These are phyloP conservation scores for Ascochyta lentis DNA, from an alignment of 2,329 filamentous ascomycete species.

Conservation along the genomic window DNA sequence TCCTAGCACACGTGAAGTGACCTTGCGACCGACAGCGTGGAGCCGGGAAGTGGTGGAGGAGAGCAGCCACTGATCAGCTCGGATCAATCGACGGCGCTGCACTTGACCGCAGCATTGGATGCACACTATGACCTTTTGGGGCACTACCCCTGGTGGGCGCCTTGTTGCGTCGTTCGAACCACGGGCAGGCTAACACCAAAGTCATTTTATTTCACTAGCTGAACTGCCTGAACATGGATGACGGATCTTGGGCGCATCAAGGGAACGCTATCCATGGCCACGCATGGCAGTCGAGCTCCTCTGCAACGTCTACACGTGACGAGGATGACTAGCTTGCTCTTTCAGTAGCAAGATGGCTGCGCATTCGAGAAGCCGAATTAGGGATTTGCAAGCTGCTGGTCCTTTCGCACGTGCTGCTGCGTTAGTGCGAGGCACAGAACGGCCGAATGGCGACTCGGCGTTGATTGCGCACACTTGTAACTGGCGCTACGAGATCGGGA, in stretches of 20 bases:
- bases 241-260: not conserved
- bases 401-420: conserved; percentile 9
- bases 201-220: not conserved
- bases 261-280: not conserved
- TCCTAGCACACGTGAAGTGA: conserved; percentile 27
- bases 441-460: not conserved
- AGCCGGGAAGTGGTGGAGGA: conserved; percentile 34
- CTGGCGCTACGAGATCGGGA: conserved; percentile 1
- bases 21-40: conserved; percentile 38
- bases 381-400: not conserved
- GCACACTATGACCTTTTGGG: conserved; percentile 33
- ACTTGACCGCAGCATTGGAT: conserved; percentile 38
- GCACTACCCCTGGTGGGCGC: conserved; percentile 17
- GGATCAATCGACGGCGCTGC: conserved; percentile 31
- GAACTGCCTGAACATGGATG: not conserved
- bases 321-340: too few relatives aligned
- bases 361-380: not conserved
- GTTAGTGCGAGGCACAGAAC: not conserved
- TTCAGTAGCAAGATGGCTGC: not conserved
- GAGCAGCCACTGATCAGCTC: conserved; percentile 37
- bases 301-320: not conserved
- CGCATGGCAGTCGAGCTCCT: not conserved
- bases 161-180: conserved; percentile 1
- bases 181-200: not conserved
- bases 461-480: not conserved